phyloP scores from a whole-genome alignment of 2,329 filamentous ascomycete genomes.

The Botrytis porri region DNA sequence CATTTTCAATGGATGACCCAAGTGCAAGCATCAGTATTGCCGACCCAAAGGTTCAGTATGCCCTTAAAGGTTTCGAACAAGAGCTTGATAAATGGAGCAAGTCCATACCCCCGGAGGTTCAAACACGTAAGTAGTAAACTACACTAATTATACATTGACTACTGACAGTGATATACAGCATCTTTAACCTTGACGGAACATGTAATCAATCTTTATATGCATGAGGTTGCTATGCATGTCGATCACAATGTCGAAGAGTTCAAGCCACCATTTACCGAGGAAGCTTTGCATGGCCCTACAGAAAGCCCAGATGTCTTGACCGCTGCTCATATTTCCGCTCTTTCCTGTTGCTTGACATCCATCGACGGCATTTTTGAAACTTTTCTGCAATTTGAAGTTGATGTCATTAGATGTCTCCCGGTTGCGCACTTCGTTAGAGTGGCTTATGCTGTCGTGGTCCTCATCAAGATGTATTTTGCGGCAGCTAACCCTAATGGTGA shows the following conservation, averaged over 20 bases:
- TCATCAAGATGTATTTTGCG: constrained; percentile 59
- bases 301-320: constrained; percentile 30
- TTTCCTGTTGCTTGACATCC: constrained; percentile 51
- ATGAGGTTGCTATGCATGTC: constrained; percentile 57
- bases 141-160: neutral
- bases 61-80: constrained; percentile 52
- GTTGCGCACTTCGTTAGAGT: constrained; percentile 51
- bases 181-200: constrained; percentile 51
- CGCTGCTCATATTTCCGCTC: constrained; percentile 47
- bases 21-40: constrained; percentile 47
- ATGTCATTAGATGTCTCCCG: constrained; percentile 49
- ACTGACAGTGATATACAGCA: constrained; percentile 37
- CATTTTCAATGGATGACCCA: constrained; percentile 52
- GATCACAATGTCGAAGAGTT: constrained; percentile 56
- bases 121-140: constrained; percentile 32
- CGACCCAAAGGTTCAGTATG: constrained; percentile 53
- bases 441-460: constrained; percentile 54
- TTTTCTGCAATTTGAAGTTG: constrained; percentile 48
- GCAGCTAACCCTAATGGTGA: constrained; percentile 62
- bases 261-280: constrained; percentile 38
- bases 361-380: constrained; percentile 53
- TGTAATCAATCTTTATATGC: constrained; percentile 54
- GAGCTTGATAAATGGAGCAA: constrained; percentile 49
- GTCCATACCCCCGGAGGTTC: constrained; percentile 42
- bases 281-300: constrained; percentile 27